Conservation (phyloP, 2,329 filamentous ascomycete species). For the Xylariomycetidae sp. region DNA sequence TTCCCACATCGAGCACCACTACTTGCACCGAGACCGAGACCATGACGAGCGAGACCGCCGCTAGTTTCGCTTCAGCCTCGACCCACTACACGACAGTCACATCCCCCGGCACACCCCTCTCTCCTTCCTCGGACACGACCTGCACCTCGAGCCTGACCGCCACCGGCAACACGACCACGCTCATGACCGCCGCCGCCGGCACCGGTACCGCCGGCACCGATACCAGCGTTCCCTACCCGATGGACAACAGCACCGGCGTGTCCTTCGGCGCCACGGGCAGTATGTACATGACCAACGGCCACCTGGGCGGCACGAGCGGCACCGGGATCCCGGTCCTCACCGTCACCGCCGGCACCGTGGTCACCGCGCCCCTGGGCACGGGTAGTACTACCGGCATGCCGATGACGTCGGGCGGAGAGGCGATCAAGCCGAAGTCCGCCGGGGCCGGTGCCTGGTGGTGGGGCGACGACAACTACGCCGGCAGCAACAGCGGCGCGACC, state of each 20-base stretch:
- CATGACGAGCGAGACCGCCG: neutral
- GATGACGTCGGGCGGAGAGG: too few species aligned
- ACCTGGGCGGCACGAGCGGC: neutral
- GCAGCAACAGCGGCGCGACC: constrained; percentile 4
- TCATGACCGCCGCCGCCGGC: neutral
- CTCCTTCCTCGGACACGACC: neutral
- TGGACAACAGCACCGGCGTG: neutral
- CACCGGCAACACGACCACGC: neutral
- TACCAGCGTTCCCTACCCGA: constrained; percentile 2
- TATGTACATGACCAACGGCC: neutral
- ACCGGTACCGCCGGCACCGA: constrained; percentile 2
- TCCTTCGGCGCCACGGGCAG: neutral
- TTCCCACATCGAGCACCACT: too few species aligned
- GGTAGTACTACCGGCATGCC: too few species aligned
- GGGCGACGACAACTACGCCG: constrained; percentile 5
- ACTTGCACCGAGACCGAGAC: neutral
- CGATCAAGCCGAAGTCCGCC: too few species aligned
- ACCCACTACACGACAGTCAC: neutral
- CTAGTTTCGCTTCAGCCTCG: neutral
- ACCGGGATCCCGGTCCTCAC: neutral
- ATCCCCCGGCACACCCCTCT: neutral
- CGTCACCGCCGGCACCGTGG: neutral
- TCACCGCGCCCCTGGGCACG: too few species aligned
- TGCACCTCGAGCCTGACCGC: neutral
- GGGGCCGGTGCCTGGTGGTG: constrained; percentile 6